Percentiles rank a stretch among this genome's conserved stretches.
Evolutionary conservation across 495 filamentous ascomycete species (phyloP).

Genomic region (Aspergillus leporis): DNA sequence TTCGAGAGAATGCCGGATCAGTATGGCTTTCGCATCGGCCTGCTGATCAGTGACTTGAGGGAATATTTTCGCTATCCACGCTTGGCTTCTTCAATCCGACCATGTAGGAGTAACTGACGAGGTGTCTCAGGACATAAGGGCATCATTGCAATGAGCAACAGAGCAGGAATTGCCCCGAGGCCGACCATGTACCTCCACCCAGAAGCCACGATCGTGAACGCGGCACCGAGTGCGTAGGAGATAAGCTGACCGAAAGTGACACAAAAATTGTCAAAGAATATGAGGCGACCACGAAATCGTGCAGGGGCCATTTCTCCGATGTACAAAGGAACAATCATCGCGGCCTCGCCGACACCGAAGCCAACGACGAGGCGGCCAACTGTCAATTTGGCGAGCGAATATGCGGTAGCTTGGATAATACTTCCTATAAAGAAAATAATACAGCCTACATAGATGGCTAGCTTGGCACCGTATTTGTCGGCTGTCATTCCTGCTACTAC

Average conservation of each 20-base stretch:
- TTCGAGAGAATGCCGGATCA: slow-evolving; percentile 37
- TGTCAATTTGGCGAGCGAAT: slow-evolving; percentile 47
- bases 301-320: slow-evolving; percentile 51
- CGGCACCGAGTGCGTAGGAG: slow-evolving; percentile 52
- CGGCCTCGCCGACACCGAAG: slow-evolving; percentile 52
- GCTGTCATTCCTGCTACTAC: slow-evolving; percentile 49
- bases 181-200: slow-evolving; percentile 55
- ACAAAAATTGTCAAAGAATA: slow-evolving; percentile 54
- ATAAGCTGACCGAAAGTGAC: slow-evolving; percentile 55
- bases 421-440: slow-evolving; percentile 48
- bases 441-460: slow-evolving; percentile 49
- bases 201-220: slow-evolving; percentile 41
- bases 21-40: slow-evolving; percentile 37
- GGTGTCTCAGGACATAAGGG: slow-evolving; percentile 53
- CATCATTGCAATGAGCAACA: slow-evolving; percentile 40
- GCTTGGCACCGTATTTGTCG: slow-evolving; percentile 51
- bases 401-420: slow-evolving; percentile 45
- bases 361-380: slow-evolving; percentile 52
- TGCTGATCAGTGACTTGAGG: slow-evolving; percentile 35
- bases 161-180: slow-evolving; percentile 47
- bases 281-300: slow-evolving; percentile 51
- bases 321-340: slow-evolving; percentile 47
- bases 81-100: slow-evolving; percentile 36
- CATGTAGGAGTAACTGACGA: slow-evolving; percentile 48
- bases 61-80: slow-evolving; percentile 37